Evolutionary conservation across 495 filamentous ascomycete genomes (phyloP).

Genomic region (Podospora fimiseda): DNA sequence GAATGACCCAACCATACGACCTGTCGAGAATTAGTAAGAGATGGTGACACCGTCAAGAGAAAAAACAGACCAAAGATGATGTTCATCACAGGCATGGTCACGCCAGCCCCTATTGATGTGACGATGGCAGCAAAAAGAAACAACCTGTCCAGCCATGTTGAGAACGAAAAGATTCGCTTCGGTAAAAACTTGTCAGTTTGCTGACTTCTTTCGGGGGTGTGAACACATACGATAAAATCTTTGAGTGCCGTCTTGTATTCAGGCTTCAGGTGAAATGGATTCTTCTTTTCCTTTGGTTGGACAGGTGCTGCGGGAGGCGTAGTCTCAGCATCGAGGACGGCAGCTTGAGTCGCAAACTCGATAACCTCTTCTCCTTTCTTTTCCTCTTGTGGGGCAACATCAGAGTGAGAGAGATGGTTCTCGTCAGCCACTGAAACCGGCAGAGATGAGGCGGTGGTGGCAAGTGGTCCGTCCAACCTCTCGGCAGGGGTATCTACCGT

Average conservation of each 20-base stretch:
- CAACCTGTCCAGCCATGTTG: constrained; percentile 39
- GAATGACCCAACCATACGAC: constrained; percentile 36
- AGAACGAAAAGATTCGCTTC: constrained; percentile 46
- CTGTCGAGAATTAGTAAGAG: constrained; percentile 19
- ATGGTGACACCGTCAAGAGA: background rate
- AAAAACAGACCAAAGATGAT: constrained; percentile 38
- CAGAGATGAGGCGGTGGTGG: background rate
- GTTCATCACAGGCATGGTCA: constrained; percentile 46
- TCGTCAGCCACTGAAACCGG: background rate
- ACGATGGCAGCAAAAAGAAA: constrained; percentile 34
- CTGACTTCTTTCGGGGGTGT: background rate
- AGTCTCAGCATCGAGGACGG: background rate
- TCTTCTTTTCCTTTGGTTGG: constrained; percentile 15
- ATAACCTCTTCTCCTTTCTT: background rate
- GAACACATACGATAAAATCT: constrained; percentile 28
- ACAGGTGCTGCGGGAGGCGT: background rate
- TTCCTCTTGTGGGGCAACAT: background rate
- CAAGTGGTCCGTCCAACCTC: background rate
- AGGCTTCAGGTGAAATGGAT: constrained; percentile 15
- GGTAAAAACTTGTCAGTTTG: background rate
- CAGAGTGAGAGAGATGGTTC: background rate
- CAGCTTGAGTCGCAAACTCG: background rate
- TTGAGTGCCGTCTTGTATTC: constrained; percentile 25
- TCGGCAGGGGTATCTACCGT: background rate
- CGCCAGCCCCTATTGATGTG: constrained; percentile 44